Evolutionary conservation across 2,329 filamentous ascomycete genomes (phyloP), one percentile per base, ranked within the genome.

Genomic region (Trichoderma gracile): DNA sequence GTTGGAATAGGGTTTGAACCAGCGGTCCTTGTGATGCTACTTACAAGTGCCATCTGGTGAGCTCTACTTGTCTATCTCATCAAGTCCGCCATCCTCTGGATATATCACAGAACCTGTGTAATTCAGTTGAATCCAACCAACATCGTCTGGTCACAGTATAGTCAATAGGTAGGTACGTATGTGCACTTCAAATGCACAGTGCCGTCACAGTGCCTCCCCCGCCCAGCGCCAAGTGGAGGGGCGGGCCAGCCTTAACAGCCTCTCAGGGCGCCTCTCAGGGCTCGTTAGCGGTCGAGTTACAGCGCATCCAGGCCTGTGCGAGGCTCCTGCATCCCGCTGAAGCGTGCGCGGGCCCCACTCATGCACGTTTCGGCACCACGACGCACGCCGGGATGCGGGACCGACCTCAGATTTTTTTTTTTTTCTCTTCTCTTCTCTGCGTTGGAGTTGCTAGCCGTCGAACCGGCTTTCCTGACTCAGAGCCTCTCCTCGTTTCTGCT

Each of bases 401-500:
- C 33, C n/a, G 42, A n/a, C 30, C 49, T 52, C 23, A 43, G 27
- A 45, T 42, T 46, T 61, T 61, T 52, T 56, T 50, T 50, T 53
- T 57, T 63, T 57, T 49, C 30, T 33, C 30, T 33, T 38, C 12
- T 38, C 33, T 38, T 38, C 33, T 38, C 12, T 38, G 12, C 5
- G 33, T 57, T 57, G 50, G 54, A 64, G 61, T 57, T 50, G 61
- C 45, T 57, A 64, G 52, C 42, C 40, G 61, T 64, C 58, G 49
- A 56, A 58, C 54, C 63, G 63, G 63, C 65, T 25, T 19, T 46
- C 55, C 63, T 61, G 65, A 65, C 57, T 65, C 65, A 62, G 62
- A 66, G 43, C 62, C 52, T 42, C 53, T 52, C 30, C 25, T 46
- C 49, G 53, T 49, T 49, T 42, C 53, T n/a, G n/a, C 52, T 50